Percentiles rank a stretch among this genome's conserved stretches.
Conservation (phyloP, 106 monocot species). For the Dioscorea alata region DNA sequence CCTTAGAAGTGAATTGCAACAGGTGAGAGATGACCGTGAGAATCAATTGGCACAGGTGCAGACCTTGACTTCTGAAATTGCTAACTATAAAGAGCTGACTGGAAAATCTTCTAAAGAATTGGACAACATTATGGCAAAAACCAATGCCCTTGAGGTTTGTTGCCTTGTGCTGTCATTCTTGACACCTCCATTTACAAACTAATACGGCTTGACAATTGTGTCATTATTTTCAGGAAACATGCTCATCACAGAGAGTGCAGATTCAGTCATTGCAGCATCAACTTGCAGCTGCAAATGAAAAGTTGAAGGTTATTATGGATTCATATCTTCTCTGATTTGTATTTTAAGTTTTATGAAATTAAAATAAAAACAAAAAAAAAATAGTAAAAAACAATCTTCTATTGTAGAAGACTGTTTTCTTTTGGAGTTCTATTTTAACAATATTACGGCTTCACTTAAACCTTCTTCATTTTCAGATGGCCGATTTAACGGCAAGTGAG, state of each 20-base stretch:
- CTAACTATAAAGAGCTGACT: conserved; percentile 21
- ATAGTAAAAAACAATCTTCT: too few relatives aligned
- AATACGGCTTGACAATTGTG: background rate
- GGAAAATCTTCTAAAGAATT: conserved; percentile 11
- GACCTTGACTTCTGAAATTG: conserved; percentile 12
- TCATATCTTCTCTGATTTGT: background rate
- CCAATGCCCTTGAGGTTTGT: conserved; percentile 11
- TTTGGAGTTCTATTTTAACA: background rate
- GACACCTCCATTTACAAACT: background rate
- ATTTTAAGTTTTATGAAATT: too few relatives aligned
- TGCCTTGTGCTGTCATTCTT: background rate
- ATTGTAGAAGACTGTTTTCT: background rate
- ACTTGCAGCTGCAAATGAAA: conserved; percentile 51
- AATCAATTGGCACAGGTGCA: conserved; percentile 37
- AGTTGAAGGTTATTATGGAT: conserved; percentile 47
- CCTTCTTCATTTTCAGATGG: conserved; percentile 31
- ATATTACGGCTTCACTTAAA: background rate
- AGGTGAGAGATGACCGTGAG: conserved; percentile 76
- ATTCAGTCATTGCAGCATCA: conserved; percentile 47
- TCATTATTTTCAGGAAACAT: conserved; percentile 41
- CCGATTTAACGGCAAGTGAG: conserved; percentile 49
- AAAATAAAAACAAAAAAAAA: too few relatives aligned
- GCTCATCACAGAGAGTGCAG: conserved; percentile 47
- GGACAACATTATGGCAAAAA: conserved; percentile 6
- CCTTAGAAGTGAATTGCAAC: conserved; percentile 63